Percentiles rank a stretch among this genome's conserved stretches.
These are phyloP conservation scores for Drechslera avenae DNA, from an alignment of 2,329 filamentous ascomycete species.

Conservation along the genomic window DNA sequence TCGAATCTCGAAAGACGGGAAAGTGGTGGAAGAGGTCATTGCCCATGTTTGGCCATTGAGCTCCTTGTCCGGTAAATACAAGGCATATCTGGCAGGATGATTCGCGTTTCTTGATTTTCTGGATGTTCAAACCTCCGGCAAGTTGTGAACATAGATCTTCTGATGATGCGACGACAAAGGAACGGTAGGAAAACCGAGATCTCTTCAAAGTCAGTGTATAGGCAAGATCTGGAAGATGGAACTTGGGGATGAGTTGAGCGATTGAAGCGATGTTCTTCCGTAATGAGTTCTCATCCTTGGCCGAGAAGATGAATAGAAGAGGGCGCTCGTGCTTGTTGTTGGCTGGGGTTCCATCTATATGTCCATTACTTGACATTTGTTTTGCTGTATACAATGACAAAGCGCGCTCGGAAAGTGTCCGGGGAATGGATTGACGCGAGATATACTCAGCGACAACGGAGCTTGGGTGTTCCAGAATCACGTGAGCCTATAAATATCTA, in stretches of 20 bases:
- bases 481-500: too few species aligned
- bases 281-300: neutral
- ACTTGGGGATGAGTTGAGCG: neutral
- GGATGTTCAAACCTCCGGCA: neutral
- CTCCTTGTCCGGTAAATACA: conserved; percentile 38
- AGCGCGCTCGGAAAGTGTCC: too few species aligned
- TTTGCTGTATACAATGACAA: too few species aligned
- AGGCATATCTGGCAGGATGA: conserved; percentile 20
- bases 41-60: conserved; percentile 34
- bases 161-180: neutral
- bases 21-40: conserved; percentile 11
- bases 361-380: too few species aligned
- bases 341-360: too few species aligned
- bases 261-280: neutral
- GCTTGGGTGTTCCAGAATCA: too few species aligned
- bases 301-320: too few species aligned
- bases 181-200: neutral
- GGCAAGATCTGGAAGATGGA: neutral
- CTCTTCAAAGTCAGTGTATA: neutral
- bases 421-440: too few species aligned
- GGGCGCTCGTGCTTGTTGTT: too few species aligned
- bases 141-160: too few species aligned
- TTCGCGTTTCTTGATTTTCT: neutral
- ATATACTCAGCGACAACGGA: too few species aligned
- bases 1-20: neutral